These are phyloP conservation scores for Yamadazyma sp. DNA, from an alignment of 1,139 yeast genomes.

Conservation along the genomic window DNA sequence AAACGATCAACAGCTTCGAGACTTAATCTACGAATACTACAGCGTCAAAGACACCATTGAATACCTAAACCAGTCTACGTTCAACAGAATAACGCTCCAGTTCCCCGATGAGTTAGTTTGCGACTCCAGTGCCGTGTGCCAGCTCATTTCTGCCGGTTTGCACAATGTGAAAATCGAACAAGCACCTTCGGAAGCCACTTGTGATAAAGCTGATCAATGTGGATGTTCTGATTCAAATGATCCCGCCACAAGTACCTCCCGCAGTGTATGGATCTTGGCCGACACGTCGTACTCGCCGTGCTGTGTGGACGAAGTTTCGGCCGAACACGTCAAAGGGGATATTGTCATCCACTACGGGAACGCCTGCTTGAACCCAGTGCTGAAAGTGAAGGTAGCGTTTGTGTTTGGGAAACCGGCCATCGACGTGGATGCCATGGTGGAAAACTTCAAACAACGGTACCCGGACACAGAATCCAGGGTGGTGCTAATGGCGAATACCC, in stretches of 20 bases:
- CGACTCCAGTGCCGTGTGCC: slow-evolving; percentile 74
- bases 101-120: slow-evolving; percentile 81
- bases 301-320: slow-evolving; percentile 96
- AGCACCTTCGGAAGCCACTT: background rate
- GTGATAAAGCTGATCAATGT: slow-evolving; percentile 2
- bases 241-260: slow-evolving; percentile 2
- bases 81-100: slow-evolving; percentile 70
- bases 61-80: slow-evolving; percentile 32
- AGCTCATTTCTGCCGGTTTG: slow-evolving; percentile 31
- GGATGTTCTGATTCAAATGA: background rate
- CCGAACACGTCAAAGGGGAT: slow-evolving; percentile 87
- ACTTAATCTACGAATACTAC: slow-evolving; percentile 49
- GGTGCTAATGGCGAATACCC: slow-evolving; percentile 68
- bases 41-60: slow-evolving; percentile 45
- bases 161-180: background rate
- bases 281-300: slow-evolving; percentile 96
- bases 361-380: slow-evolving; percentile 83
- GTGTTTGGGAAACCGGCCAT: slow-evolving; percentile 70
- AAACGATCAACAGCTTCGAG: slow-evolving; percentile 15
- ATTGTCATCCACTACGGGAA: slow-evolving; percentile 91
- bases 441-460: slow-evolving; percentile 39
- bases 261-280: slow-evolving; percentile 65
- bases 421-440: slow-evolving; percentile 32
- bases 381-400: slow-evolving; percentile 69
- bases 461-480: slow-evolving; percentile 33